Evolutionary conservation across 805 yeast genomes (phyloP).

Genomic region (Candida adriatica): DNA sequence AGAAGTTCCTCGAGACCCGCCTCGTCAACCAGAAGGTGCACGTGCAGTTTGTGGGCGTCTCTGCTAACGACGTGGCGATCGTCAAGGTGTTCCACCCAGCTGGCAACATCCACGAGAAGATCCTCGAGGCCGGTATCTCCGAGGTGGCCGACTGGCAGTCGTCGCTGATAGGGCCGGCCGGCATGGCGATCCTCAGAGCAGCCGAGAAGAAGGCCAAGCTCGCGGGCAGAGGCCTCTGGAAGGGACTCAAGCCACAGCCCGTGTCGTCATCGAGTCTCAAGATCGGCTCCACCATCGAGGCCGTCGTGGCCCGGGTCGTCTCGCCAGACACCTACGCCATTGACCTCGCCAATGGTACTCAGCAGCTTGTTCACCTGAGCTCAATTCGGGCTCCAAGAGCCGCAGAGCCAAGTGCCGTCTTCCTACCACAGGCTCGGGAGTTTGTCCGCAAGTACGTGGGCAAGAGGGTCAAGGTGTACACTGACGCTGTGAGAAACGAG

Average conservation of each 20-base stretch:
- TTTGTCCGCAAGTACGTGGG: constrained; percentile 70
- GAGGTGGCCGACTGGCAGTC: constrained; percentile 81
- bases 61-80: constrained; percentile 53
- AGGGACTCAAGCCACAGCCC: constrained; percentile 25
- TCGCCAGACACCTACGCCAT: constrained; percentile 63
- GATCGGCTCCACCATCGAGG: constrained; percentile 46
- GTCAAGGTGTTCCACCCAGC: constrained; percentile 63
- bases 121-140: constrained; percentile 65
- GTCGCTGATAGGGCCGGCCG: constrained; percentile 52
- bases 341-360: constrained; percentile 39
- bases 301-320: constrained; percentile 52
- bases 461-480: constrained; percentile 50
- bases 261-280: constrained; percentile 24
- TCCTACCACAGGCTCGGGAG: constrained; percentile 64
- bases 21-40: constrained; percentile 55
- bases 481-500: constrained; percentile 66
- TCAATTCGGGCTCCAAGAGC: constrained; percentile 71
- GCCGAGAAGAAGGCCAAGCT: constrained; percentile 58
- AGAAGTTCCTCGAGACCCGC: constrained; percentile 53
- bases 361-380: constrained; percentile 61
- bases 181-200: constrained; percentile 55
- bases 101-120: constrained; percentile 65
- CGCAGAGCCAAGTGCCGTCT: constrained; percentile 49
- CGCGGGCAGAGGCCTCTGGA: constrained; percentile 53
- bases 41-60: constrained; percentile 52